Evolutionary conservation across 164 flowering plant species (phyloP).

Genomic region (Warburgia ugandensis): DNA sequence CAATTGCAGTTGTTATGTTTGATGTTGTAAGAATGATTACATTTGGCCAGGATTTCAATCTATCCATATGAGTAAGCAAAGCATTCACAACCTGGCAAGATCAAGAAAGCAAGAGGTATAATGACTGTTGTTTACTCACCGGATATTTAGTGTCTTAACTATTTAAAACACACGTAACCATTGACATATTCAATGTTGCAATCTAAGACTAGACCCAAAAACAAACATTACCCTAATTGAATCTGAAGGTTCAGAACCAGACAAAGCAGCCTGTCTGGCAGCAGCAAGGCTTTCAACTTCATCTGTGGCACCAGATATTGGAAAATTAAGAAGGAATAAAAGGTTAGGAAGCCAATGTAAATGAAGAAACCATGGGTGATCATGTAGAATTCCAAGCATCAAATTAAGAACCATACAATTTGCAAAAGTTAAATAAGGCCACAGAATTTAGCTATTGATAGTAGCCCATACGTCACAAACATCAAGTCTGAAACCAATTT

Average conservation of each 20-base stretch:
- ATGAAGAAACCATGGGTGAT: neutral
- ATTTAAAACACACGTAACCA: neutral
- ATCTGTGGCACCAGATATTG: constrained; percentile 41
- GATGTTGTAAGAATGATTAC: constrained; percentile 93
- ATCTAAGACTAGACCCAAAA: too few relatives aligned
- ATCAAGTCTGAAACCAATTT: too few relatives aligned
- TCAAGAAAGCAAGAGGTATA: neutral
- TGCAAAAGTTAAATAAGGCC: too few relatives aligned
- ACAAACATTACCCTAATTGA: constrained; percentile 74
- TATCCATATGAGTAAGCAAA: constrained; percentile 90
- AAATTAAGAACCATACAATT: too few relatives aligned
- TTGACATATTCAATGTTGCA: too few relatives aligned
- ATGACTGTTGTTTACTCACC: neutral
- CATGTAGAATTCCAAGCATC: too few relatives aligned
- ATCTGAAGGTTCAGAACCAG: constrained; percentile 98
- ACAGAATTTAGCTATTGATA: too few relatives aligned
- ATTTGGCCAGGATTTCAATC: constrained; percentile 85
- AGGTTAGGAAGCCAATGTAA: too few relatives aligned
- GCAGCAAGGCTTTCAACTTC: constrained; percentile 99
- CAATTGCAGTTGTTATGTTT: constrained; percentile 95
- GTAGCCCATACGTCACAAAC: too few relatives aligned
- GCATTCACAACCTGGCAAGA: constrained; percentile 89
- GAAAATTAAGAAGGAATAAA: neutral
- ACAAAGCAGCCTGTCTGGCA: constrained; percentile 94
- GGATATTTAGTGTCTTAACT: neutral